These are phyloP conservation scores for Kuraishia capsulata DNA, from an alignment of 805 yeast species.

Conservation along the genomic window DNA sequence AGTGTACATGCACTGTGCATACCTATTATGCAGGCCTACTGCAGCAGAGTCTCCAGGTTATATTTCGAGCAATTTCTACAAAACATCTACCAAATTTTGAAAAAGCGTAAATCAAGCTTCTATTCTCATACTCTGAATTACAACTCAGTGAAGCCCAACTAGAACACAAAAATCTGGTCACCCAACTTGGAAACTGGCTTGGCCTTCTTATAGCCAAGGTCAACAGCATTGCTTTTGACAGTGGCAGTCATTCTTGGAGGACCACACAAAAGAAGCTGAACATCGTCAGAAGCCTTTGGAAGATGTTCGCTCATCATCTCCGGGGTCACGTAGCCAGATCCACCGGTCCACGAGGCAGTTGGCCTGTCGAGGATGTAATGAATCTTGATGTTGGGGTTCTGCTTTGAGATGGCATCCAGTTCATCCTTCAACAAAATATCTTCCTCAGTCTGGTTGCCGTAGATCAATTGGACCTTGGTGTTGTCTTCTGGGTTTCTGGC, in stretches of 20 bases:
- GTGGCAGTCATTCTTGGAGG: conserved; percentile 90
- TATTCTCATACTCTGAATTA: too few species aligned
- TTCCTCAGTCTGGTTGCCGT: conserved; percentile 71
- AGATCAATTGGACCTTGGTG: conserved; percentile 66
- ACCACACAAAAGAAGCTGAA: conserved; percentile 80
- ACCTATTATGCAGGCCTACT: too few species aligned
- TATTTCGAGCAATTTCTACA: too few species aligned
- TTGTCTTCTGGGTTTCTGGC: conserved; percentile 67
- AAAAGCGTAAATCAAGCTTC: not conserved
- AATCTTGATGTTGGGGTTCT: conserved; percentile 54
- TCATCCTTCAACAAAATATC: conserved; percentile 79
- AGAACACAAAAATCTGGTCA: conserved; percentile 85
- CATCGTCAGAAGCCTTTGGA: conserved; percentile 51
- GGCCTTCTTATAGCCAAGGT: conserved; percentile 74
- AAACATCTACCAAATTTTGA: not conserved
- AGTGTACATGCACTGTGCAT: too few species aligned
- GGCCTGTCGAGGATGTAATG: conserved; percentile 72
- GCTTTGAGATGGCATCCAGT: conserved; percentile 53
- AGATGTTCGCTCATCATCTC: conserved; percentile 58
- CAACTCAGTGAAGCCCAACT: conserved; percentile 10
- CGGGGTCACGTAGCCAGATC: conserved; percentile 70
- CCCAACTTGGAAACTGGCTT: conserved; percentile 84
- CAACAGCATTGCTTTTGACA: conserved; percentile 68
- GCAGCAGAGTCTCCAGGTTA: too few species aligned
- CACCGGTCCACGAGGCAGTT: conserved; percentile 66